Evolutionary conservation across 805 yeast genomes (phyloP).

Genomic region (Lipomyces orientalis): DNA sequence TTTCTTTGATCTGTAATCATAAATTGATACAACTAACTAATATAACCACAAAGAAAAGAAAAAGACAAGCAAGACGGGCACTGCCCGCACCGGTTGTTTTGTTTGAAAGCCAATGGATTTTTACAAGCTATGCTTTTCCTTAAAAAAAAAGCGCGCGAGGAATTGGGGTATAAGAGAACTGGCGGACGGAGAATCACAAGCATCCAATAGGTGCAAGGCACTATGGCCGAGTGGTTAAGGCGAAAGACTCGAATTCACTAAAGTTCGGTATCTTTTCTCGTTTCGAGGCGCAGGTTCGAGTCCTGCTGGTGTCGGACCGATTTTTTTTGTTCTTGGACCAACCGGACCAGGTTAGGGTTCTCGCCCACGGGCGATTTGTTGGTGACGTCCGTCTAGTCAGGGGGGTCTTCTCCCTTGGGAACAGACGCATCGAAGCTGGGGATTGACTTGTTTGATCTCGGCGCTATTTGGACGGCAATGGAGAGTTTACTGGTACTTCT

Average conservation of each 20-base stretch:
- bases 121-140: too few relatives aligned
- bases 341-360: background rate
- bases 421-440: background rate
- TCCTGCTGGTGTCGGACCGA: constrained; percentile 41
- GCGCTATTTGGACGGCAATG: background rate
- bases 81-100: too few relatives aligned
- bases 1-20: too few relatives aligned
- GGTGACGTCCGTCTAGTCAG: background rate
- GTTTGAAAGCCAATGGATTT: too few relatives aligned
- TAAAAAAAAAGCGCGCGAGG: too few relatives aligned
- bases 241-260: constrained; percentile 40
- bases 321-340: constrained; percentile 7
- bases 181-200: too few relatives aligned
- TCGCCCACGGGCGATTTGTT: too few relatives aligned
- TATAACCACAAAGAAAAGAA: too few relatives aligned
- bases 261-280: constrained; percentile 39
- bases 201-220: constrained; percentile 24
- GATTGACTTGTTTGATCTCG: background rate
- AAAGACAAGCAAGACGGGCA: too few relatives aligned
- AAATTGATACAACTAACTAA: too few relatives aligned
- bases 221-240: constrained; percentile 43
- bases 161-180: too few relatives aligned
- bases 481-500: background rate
- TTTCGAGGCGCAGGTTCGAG: constrained; percentile 43
- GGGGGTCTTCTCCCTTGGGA: background rate